phyloP scores from a whole-genome alignment of 306 rosid genomes.

The Sphenostylis stenocarpa region DNA sequence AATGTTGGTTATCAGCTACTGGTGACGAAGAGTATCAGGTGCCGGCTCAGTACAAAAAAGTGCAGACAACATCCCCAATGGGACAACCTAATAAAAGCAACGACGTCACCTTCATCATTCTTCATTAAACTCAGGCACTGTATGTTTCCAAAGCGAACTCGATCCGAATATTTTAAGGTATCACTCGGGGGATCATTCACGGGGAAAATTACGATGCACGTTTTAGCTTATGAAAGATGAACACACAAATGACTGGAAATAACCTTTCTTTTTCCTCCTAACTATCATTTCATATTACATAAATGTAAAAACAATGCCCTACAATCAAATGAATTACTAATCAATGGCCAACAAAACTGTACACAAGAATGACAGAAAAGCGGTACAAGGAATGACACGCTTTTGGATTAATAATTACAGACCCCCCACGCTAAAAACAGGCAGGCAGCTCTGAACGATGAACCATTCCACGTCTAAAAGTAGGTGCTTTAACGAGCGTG shows the following conservation, averaged over 20 bases:
- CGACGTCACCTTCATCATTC: neutral
- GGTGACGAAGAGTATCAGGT: neutral
- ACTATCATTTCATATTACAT: slow-evolving; percentile 51
- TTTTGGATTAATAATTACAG: slow-evolving; percentile 54
- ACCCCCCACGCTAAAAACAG: slow-evolving; percentile 61
- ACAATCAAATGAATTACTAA: slow-evolving; percentile 63
- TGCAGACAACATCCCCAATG: neutral
- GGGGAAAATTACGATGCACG: neutral
- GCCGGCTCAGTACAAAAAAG: neutral
- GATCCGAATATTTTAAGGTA: neutral
- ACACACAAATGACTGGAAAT: slow-evolving; percentile 15
- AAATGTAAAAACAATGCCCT: slow-evolving; percentile 59
- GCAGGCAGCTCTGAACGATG: slow-evolving; percentile 60
- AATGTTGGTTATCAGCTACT: neutral
- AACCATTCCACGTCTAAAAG: slow-evolving; percentile 52
- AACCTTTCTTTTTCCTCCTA: slow-evolving; percentile 29
- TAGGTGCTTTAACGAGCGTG: slow-evolving; percentile 29
- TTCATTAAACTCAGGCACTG: neutral
- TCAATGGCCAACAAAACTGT: slow-evolving; percentile 64
- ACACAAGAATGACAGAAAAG: slow-evolving; percentile 67
- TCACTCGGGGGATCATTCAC: slow-evolving; percentile 9
- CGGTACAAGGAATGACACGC: slow-evolving; percentile 43
- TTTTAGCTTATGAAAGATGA: slow-evolving; percentile 12
- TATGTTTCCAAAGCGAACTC: neutral
- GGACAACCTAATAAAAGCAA: neutral